A percentile compares a stretch with the other conserved stretches of the same genome.
Evolutionary conservation across 768 basidiomycete species (phyloP).

Genomic region (Russula compacta): DNA sequence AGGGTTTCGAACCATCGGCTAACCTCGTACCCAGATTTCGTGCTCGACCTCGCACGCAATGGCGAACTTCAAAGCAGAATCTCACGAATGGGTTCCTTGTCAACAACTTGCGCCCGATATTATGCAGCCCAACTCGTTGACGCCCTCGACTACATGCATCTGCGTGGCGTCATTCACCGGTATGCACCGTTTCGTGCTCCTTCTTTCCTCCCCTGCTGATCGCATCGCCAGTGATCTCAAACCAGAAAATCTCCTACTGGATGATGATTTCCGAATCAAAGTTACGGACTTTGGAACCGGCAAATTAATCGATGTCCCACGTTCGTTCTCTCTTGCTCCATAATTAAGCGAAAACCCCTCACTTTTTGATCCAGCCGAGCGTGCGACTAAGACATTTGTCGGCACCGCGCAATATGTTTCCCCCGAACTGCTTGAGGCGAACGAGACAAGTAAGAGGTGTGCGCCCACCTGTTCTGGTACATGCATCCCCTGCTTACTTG

Average conservation of each 20-base stretch:
- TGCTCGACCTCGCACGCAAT: constrained; percentile 65
- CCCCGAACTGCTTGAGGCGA: constrained; percentile 70
- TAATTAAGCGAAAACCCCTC: constrained; percentile 18
- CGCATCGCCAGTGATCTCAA: constrained; percentile 52
- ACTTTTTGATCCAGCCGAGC: constrained; percentile 32
- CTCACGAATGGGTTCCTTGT: constrained; percentile 77
- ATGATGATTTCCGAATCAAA: constrained; percentile 77
- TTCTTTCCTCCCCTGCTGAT: constrained; percentile 2
- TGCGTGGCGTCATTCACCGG: constrained; percentile 84
- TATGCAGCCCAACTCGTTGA: constrained; percentile 89
- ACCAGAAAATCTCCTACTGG: constrained; percentile 87
- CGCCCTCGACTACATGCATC: constrained; percentile 85
- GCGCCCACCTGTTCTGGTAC: constrained; percentile 11
- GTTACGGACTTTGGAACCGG: constrained; percentile 98
- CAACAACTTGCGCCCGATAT: constrained; percentile 62
- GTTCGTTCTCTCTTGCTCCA: constrained; percentile 33
- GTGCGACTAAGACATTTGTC: constrained; percentile 62
- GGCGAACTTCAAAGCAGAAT: constrained; percentile 72
- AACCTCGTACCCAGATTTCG: constrained; percentile 47
- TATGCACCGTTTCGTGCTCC: constrained; percentile 23
- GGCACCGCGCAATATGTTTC: constrained; percentile 88
- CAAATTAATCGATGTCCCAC: constrained; percentile 51
- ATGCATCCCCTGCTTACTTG: neutral
- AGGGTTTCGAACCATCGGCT: neutral
- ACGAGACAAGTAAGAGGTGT: constrained; percentile 71